Percentiles rank a stretch among this genome's conserved stretches.
These are phyloP conservation scores for Colletotrichum australisinense DNA, from an alignment of 2,329 filamentous ascomycete species.

Conservation along the genomic window DNA sequence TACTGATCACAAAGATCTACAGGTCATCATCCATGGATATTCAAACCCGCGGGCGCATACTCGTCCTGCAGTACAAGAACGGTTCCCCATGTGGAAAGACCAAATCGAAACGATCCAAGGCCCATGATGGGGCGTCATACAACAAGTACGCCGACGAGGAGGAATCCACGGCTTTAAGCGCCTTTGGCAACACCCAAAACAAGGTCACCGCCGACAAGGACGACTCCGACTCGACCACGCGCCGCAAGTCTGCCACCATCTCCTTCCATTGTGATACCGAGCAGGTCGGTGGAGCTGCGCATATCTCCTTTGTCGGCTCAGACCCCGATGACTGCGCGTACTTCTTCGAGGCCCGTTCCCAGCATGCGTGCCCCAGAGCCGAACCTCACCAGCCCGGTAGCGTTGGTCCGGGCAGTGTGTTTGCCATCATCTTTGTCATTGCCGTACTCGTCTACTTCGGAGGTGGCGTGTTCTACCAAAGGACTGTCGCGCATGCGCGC, in stretches of 20 bases:
- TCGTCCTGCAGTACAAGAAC: constrained; percentile 81
- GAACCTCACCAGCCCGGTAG: constrained; percentile 79
- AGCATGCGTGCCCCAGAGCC: constrained; percentile 78
- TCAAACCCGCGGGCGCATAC: constrained; percentile 74
- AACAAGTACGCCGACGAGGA: constrained; percentile 45
- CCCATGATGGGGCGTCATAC: constrained; percentile 42
- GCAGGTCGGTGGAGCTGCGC: constrained; percentile 73
- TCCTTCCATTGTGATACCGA: constrained; percentile 94
- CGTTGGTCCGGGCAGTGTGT: constrained; percentile 79
- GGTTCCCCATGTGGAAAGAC: constrained; percentile 77
- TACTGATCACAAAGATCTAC: constrained; percentile 9
- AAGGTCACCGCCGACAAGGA: constrained; percentile 47
- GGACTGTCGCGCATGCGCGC: constrained; percentile 91
- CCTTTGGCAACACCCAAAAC: constrained; percentile 39
- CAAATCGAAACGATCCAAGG: constrained; percentile 48
- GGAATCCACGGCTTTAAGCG: constrained; percentile 45
- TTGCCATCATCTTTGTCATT: constrained; percentile 83
- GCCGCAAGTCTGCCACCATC: constrained; percentile 85
- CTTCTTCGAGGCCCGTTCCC: constrained; percentile 91
- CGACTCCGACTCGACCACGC: constrained; percentile 45
- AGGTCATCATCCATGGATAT: constrained; percentile 67
- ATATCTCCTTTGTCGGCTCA: constrained; percentile 83
- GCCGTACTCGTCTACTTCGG: constrained; percentile 89
- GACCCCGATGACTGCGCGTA: constrained; percentile 94
- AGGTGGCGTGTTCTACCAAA: constrained; percentile 94